Evolutionary conservation across 352 stramenopile species (phyloP), one percentile per base, ranked within the genome.

Genomic region (Pythium rhizo-oryzae): DNA sequence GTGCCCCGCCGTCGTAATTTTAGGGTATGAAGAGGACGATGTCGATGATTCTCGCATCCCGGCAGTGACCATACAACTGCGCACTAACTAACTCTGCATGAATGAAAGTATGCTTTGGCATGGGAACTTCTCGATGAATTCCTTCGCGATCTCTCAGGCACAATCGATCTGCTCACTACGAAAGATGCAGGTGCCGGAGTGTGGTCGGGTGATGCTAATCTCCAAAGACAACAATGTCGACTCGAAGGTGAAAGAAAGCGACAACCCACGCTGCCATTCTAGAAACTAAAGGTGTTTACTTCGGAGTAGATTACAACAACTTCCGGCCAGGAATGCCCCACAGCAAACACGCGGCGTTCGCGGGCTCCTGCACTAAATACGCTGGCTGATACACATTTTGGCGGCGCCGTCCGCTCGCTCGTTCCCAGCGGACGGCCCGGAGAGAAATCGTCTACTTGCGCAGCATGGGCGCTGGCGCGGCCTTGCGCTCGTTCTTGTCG

Each of bases 331-430:
- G 33, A 43, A 18, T 18, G 13, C 19, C 19, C 43, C 43, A 23
- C 18, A 50, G 13, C 43, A n/a, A 23, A n/a, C 19, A 50, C 15
- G 43, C 39, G 39, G 39, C 39, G 39, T 46, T 13, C 13, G 28
- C 51, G 23, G 19, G 30, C 33, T 47, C 53, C 53, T 47, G 53
- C 53, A 30, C 53, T 59, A 59, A 59, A 59, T 59, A 59, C 53
- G 53, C 33, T 41, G 53, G 41, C 33, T 33, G 33, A 33, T 21
- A 35, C 9, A 59, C 53, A 59, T 15, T 47, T 15, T 47, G 21
- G 41, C 12, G 8, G 24, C n/a, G 28, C 28, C 3, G 28, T 33
- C 28, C 16, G 8, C 12, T 58, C 25, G 18, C 28, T 44, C 25
- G 9, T 18, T 58, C n/a, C 15, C 15, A 28, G 12, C 25, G 12